Evolutionary conservation across 768 basidiomycete species (phyloP).

Genomic region (Candolleomyces eurysporus): DNA sequence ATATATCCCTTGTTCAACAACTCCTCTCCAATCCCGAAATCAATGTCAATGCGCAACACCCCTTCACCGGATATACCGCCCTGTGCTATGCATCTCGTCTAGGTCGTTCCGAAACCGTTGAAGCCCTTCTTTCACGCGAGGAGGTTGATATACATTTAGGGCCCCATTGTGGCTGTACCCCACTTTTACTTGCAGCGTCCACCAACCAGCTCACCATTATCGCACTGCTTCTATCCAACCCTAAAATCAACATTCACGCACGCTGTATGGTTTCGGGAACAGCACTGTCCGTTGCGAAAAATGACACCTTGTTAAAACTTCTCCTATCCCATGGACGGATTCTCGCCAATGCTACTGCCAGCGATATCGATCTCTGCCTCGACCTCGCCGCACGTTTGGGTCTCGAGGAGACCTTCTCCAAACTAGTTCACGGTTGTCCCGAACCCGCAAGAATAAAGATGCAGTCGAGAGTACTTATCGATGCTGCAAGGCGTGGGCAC

Average conservation of each 20-base stretch:
- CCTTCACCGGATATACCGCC: background rate
- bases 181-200: background rate
- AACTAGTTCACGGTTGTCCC: background rate
- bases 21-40: background rate
- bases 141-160: background rate
- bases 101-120: background rate
- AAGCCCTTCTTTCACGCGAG: background rate
- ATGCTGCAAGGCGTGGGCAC: background rate
- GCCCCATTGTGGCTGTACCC: background rate
- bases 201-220: background rate
- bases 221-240: background rate
- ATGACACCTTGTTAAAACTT: background rate
- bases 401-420: background rate
- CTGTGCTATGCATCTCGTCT: background rate
- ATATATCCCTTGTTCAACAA: background rate
- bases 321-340: background rate
- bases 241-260: background rate
- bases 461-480: background rate
- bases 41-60: background rate
- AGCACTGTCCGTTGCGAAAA: background rate
- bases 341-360: background rate
- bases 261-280: background rate
- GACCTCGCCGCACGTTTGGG: no score
- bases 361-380: background rate
- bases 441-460: background rate